Evolutionary conservation across 2,329 filamentous ascomycete species (phyloP).

Genomic region (Akanthomyces uredinophilus): DNA sequence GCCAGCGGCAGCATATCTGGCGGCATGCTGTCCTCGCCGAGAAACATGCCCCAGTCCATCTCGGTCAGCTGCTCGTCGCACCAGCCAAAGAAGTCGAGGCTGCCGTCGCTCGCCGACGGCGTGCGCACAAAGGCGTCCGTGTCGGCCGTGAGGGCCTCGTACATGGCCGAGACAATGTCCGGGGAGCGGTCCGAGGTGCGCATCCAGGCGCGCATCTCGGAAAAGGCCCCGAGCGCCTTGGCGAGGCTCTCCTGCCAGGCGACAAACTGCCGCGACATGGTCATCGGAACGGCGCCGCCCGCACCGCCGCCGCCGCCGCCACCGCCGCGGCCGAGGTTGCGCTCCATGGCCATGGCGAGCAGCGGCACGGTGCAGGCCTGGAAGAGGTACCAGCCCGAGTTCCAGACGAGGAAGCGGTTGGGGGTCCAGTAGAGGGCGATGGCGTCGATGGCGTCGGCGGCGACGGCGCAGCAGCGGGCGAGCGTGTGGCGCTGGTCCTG

Average conservation of each 20-base stretch:
- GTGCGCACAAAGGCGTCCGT: constrained; percentile 20
- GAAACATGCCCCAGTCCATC: constrained; percentile 24
- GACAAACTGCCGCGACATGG: constrained; percentile 8
- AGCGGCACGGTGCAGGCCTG: constrained; percentile 28
- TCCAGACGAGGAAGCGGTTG: constrained; percentile 29
- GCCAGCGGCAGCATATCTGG: constrained; percentile 8
- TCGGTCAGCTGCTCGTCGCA: constrained; percentile 25
- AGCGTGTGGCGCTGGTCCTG: constrained; percentile 22
- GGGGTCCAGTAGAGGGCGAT: constrained; percentile 29
- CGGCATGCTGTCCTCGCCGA: constrained; percentile 19
- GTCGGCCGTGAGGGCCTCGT: constrained; percentile 22
- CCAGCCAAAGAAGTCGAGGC: constrained; percentile 24
- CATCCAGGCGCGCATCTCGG: constrained; percentile 27
- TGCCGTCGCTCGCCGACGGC: constrained; percentile 22
- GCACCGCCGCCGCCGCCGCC: background rate
- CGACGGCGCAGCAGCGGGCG: constrained; percentile 23
- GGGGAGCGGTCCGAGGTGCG: constrained; percentile 23
- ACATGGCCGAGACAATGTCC: constrained; percentile 24
- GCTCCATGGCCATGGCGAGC: constrained; percentile 25
- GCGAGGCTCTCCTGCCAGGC: constrained; percentile 22
- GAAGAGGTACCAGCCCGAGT: constrained; percentile 29
- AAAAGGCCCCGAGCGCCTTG: constrained; percentile 23
- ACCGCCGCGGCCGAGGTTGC: constrained; percentile 15
- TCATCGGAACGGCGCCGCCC: background rate
- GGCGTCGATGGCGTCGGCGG: constrained; percentile 26